Conservation (phyloP, 129 eudicot species). For the Flaveria robusta region DNA sequence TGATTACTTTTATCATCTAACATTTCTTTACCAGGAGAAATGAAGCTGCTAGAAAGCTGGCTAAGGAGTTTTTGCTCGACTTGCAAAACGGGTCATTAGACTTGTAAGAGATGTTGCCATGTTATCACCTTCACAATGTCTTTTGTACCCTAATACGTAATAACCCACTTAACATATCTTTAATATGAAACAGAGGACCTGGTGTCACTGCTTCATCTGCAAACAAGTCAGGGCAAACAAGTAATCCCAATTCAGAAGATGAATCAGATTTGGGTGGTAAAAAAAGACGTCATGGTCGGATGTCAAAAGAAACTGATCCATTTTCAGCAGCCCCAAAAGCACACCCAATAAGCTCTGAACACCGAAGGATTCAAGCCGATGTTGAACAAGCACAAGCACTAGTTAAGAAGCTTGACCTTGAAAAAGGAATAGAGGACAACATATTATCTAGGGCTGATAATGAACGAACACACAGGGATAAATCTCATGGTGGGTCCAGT, state of each 20-base stretch:
- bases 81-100: conserved; percentile 82
- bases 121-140: conserved; percentile 11
- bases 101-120: conserved; percentile 50
- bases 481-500: conserved; percentile 73
- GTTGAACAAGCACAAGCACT: conserved; percentile 86
- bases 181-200: conserved; percentile 72
- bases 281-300: conserved; percentile 61
- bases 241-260: conserved; percentile 73
- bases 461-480: conserved; percentile 72
- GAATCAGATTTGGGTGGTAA: conserved; percentile 68
- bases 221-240: conserved; percentile 64
- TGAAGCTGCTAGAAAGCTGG: conserved; percentile 73
- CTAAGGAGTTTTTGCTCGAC: conserved; percentile 85
- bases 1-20: background rate
- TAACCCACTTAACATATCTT: conserved; percentile 24
- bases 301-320: conserved; percentile 52
- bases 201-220: conserved; percentile 53
- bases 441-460: conserved; percentile 72
- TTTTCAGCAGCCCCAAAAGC: conserved; percentile 79
- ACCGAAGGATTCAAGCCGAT: conserved; percentile 67
- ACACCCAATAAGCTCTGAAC: conserved; percentile 85
- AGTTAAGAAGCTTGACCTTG: conserved; percentile 82
- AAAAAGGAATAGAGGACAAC: conserved; percentile 89
- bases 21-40: conserved; percentile 64
- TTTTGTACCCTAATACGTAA: background rate